Conservation (phyloP, 106 monocot genomes). For the Platanthera zijinensis region DNA sequence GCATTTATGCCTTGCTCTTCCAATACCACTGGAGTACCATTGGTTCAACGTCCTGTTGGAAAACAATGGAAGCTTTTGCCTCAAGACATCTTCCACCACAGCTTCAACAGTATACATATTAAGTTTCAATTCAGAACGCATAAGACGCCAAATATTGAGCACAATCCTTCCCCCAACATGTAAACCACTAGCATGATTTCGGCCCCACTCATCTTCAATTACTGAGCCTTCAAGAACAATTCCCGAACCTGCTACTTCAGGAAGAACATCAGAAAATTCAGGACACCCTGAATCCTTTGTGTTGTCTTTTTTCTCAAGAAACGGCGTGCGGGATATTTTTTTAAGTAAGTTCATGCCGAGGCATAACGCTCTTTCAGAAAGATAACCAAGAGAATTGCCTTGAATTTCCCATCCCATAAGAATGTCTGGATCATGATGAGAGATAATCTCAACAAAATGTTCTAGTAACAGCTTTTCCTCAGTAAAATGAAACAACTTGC, state of each 20-base stretch:
- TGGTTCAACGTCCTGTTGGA: conserved; percentile 47
- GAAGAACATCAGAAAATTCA: conserved; percentile 10
- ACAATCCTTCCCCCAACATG: conserved; percentile 98
- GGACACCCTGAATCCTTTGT: conserved; percentile 14
- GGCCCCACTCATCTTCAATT: conserved; percentile 77
- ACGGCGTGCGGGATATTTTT: conserved; percentile 59
- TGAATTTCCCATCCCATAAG: conserved; percentile 96
- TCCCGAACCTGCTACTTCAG: conserved; percentile 24
- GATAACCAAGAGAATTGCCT: conserved; percentile 67
- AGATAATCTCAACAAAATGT: conserved; percentile 48
- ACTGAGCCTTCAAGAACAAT: conserved; percentile 28
- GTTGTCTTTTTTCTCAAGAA: conserved; percentile 23
- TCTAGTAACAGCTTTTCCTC: conserved; percentile 60
- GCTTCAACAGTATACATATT: conserved; percentile 77
- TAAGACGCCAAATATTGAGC: conserved; percentile 90
- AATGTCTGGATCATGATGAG: conserved; percentile 78
- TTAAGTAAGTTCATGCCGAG: conserved; percentile 67
- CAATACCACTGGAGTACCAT: conserved; percentile 62
- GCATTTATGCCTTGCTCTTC: conserved; percentile 46
- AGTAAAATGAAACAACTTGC: conserved; percentile 30
- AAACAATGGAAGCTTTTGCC: conserved; percentile 70
- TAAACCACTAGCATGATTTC: conserved; percentile 77
- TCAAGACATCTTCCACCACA: conserved; percentile 85
- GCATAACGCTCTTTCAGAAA: conserved; percentile 78
- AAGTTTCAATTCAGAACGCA: conserved; percentile 81